Evolutionary conservation across 495 filamentous ascomycete genomes (phyloP), one percentile per base, ranked within the genome.

Genomic region (Hypoxylon trugodes): DNA sequence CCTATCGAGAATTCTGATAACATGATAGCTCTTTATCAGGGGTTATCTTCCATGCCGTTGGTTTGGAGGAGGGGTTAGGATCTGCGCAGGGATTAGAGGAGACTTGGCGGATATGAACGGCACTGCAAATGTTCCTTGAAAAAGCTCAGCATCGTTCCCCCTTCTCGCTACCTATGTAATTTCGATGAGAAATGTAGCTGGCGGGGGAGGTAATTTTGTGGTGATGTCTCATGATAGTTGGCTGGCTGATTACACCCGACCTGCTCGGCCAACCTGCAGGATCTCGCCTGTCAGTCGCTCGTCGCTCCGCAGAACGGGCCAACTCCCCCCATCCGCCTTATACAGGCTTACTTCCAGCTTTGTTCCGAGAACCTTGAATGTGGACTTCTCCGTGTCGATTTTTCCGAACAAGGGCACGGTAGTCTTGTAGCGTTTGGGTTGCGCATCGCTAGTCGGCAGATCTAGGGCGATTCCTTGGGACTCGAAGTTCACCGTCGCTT

Each of bases 281-380:
- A 93, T 90, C 76, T 92, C 86, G 10, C 91, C 92, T 19, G 87
- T 89, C 65, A 83, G 81, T 65, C 81, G 84, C 61, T 96, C 92
- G 70, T 94, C 90, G 64, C 89, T 92, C 61, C 92, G 86, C 72
- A 97, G 74, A n/a, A 93, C 90, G 26, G 92, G 90, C 93, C 93
- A 97, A 72, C 90, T 89, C 42, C 79, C 82, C 41, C 89, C 90
- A 78, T 97, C 89, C 2, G 84, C 86, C 82, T 97, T 97, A 61
- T 79, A 82, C 49, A 98, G 82, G 24, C 82, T 91, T 61, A 98
- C 78, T 70, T 98, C 96, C 35, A 98, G 78, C 79, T 98, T 98
- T 6, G 95, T 97, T n/a, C 92, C 93, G 74, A 97, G 80, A 33
- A 98, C 89, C 74, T 90, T 92, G 77, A 87, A 95, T 53, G 78